Conservation (phyloP, 331 rosid genomes). For the Prunus yedoensis region DNA sequence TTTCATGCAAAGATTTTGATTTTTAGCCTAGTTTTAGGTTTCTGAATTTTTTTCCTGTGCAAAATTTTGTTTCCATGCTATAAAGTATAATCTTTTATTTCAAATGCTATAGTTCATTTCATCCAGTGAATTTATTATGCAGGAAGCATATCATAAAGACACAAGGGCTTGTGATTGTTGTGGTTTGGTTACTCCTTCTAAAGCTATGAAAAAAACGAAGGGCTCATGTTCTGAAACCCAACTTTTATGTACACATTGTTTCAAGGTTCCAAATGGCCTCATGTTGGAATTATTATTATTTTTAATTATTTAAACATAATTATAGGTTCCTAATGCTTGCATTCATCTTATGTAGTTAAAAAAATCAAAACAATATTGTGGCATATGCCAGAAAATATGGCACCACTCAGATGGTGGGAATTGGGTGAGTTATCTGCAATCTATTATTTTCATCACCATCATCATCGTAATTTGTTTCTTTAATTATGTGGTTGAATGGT, state of each 20-base stretch:
- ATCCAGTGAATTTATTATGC: slow-evolving; percentile 37
- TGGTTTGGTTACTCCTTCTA: slow-evolving; percentile 53
- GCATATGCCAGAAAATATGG: slow-evolving; percentile 93
- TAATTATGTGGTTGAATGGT: slow-evolving; percentile 6
- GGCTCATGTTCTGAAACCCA: slow-evolving; percentile 44
- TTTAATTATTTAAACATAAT: neutral
- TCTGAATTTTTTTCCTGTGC: neutral
- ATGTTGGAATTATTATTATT: neutral
- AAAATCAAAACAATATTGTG: slow-evolving; percentile 94
- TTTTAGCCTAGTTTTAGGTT: neutral
- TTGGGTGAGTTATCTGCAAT: slow-evolving; percentile 73
- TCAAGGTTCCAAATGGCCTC: slow-evolving; percentile 55
- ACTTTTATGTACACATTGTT: slow-evolving; percentile 74
- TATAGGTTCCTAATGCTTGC: slow-evolving; percentile 16
- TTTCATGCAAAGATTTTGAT: neutral
- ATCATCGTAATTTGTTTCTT: neutral
- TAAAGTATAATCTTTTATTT: neutral
- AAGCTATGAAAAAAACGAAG: slow-evolving; percentile 59
- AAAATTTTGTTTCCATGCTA: neutral
- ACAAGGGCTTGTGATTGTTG: slow-evolving; percentile 74
- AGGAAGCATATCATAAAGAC: slow-evolving; percentile 47
- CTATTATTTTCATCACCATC: neutral
- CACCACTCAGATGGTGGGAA: slow-evolving; percentile 93
- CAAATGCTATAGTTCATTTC: slow-evolving; percentile 12
- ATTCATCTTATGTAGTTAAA: slow-evolving; percentile 49